Evolutionary conservation across 139 green algal genomes (phyloP), one percentile per base, ranked within the genome.

Genomic region (Desmodesmus armatus): DNA sequence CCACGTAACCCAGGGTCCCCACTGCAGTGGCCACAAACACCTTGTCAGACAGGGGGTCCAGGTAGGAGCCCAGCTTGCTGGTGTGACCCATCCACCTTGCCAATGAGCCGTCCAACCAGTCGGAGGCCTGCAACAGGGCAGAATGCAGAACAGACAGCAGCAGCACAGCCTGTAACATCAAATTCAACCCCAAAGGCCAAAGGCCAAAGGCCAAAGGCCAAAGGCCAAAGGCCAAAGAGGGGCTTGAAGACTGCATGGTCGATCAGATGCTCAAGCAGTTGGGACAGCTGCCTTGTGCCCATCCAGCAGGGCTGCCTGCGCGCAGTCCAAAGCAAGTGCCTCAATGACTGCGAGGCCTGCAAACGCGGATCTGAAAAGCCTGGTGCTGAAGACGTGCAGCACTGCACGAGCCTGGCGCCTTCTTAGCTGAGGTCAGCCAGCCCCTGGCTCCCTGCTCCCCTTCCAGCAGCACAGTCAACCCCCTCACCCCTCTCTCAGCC

Each of bases 31-130:
- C 80, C 0, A 94, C 89, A 3, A 94, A 67, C 19, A 91, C 89
- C 81, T 98, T 98, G 87, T 98, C 96, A 3, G 93, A 96, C 44
- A 98, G 55, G 0, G 96, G 96, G 80, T 98, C 96, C 13, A 98
- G 87, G 83, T 98, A 98, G 19, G 91, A 95, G 19, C 96, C 96
- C 17, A 98, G 87, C 0, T 96, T 90, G 11, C 88, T 95, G 23
- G 88, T 85, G 55, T 94, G 88, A 21, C 77, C 82, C 44, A 87
- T 47, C 3, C 80, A 76, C 39, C 93, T 90, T 0, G 96, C 95
- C 4, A 96, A 65, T 9, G 88, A 95, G 40, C 96, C 96, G 72
- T 98, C 96, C 0, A 92, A 74, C 95, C 95, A 98, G 86, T 98
- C 96, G 4, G 88, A 94, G 0, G 80, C 85, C 91, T 94, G 66